These are phyloP conservation scores for Cryptococcus jaspeensis DNA, from an alignment of 1,284 basidiomycete species.

Conservation along the genomic window DNA sequence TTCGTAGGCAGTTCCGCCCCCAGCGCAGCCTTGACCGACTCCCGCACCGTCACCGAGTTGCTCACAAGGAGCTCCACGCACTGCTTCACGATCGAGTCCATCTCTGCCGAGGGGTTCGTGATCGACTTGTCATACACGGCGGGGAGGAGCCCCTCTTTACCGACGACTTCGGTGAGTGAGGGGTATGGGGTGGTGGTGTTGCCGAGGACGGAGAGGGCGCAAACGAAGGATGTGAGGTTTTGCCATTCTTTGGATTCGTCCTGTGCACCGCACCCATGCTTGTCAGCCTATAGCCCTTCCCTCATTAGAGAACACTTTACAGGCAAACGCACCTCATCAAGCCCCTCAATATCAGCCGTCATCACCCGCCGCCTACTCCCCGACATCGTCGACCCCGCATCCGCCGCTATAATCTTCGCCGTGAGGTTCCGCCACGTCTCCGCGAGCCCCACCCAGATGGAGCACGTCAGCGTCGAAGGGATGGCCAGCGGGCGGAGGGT, in stretches of 20 bases:
- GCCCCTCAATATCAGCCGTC: constrained; percentile 38
- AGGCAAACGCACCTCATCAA: constrained; percentile 28
- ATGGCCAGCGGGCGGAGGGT: constrained; percentile 23
- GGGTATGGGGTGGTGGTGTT: constrained; percentile 43
- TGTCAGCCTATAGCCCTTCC: not conserved
- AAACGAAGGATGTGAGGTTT: constrained; percentile 77
- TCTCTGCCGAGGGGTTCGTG: constrained; percentile 57
- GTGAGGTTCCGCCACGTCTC: constrained; percentile 25
- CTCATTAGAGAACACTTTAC: constrained; percentile 4
- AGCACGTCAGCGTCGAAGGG: constrained; percentile 18
- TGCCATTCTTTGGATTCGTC: constrained; percentile 80
- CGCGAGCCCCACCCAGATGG: constrained; percentile 35
- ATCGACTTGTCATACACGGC: constrained; percentile 64
- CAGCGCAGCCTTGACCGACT: constrained; percentile 74
- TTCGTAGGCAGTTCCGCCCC: constrained; percentile 72
- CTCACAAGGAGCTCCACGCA: constrained; percentile 68
- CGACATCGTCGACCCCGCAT: constrained; percentile 20
- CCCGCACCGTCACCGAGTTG: constrained; percentile 65
- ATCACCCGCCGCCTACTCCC: constrained; percentile 30
- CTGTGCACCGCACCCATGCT: constrained; percentile 44
- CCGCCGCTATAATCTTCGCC: constrained; percentile 30
- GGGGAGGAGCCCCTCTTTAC: constrained; percentile 61
- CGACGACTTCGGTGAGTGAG: constrained; percentile 59
- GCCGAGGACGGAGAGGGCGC: constrained; percentile 70
- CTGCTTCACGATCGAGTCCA: constrained; percentile 66